Evolutionary conservation across 75 land plant species (phyloP).

Genomic region (Chamaecyparis obtusa): DNA sequence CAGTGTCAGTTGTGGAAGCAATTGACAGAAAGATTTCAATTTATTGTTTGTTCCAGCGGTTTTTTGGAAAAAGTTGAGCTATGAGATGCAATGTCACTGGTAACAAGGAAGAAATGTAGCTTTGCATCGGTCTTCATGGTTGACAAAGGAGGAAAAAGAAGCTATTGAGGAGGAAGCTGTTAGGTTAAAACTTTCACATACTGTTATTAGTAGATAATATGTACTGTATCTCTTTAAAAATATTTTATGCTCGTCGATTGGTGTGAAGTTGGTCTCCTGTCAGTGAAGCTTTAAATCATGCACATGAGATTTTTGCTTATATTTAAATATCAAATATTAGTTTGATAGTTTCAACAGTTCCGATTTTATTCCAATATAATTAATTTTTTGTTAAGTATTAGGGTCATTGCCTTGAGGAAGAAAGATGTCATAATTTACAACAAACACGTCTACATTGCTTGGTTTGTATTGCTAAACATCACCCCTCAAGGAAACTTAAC

Average conservation of each 20-base stretch:
- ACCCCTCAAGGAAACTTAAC: too few relatives aligned
- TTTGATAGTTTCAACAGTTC: not conserved
- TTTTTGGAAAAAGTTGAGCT: constrained; percentile 15
- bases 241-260: not conserved
- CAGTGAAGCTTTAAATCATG: not conserved
- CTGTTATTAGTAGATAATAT: constrained; percentile 7
- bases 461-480: too few relatives aligned
- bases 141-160: constrained; percentile 56
- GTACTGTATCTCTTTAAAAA: not conserved
- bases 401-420: too few relatives aligned
- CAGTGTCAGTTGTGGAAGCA: too few relatives aligned
- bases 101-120: constrained; percentile 27
- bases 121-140: constrained; percentile 40
- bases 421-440: too few relatives aligned
- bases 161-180: constrained; percentile 37
- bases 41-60: not conserved
- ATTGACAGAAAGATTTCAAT: too few relatives aligned
- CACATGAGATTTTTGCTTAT: not conserved
- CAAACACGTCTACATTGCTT: too few relatives aligned
- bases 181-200: constrained; percentile 37
- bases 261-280: not conserved
- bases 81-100: constrained; percentile 14
- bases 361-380: not conserved
- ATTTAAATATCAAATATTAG: not conserved
- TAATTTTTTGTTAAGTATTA: too few relatives aligned